Base-by-base conservation (phyloP, 202 grass and related monocot species). In the Zoysia matrella region DNA sequence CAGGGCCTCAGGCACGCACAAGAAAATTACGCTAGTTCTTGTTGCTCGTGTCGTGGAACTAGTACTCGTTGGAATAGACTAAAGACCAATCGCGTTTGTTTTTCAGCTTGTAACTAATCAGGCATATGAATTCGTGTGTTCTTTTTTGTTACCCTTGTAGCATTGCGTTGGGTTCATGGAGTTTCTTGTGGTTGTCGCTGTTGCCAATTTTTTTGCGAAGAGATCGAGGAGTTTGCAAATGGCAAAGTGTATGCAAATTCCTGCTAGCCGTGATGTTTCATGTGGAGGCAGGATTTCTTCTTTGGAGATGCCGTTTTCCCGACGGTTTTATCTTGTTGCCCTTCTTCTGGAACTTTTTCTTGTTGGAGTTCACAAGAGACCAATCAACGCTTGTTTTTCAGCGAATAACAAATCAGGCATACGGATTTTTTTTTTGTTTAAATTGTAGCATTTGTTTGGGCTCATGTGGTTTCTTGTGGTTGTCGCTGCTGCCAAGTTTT, bases 141-240 rank as follows among this genome's bases (percentile, higher is more conserved):
- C 15, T 1, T 15, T 57, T 57, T 47, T 1, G 51, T 13, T 11
- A 36, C 18, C 15, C 22, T 47, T 63, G 47, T 11, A 12, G 48
- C 42, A 49, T 22, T 47, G 13, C 44, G 11, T 73, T 75, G 78
- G 30, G 11, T 16, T 42, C 7, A 12, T 64, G 43, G 48, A 0
- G 15, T n/a, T 62, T 57, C 45, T 79, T 67, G 86, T 48, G 14
- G 60, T 49, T 4, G 3, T 80, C 69, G 70, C 45, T 30, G 15
- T 60, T 48, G 22, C 22, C 22, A 30, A 30, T 79, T 44, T 60
- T 60, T 30, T 67, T 49, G 44, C 62, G 14, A 79, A 73, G 42
- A 43, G 42, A 57, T 1, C 10, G 6, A 83, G 8, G 46, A 84
- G 52, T 7, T 30, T 8, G 7, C 48, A 58, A 10, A 73, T 77